These are phyloP conservation scores for Rhodomyrtus psidioides DNA, from an alignment of 441 rosid genomes.

Conservation along the genomic window DNA sequence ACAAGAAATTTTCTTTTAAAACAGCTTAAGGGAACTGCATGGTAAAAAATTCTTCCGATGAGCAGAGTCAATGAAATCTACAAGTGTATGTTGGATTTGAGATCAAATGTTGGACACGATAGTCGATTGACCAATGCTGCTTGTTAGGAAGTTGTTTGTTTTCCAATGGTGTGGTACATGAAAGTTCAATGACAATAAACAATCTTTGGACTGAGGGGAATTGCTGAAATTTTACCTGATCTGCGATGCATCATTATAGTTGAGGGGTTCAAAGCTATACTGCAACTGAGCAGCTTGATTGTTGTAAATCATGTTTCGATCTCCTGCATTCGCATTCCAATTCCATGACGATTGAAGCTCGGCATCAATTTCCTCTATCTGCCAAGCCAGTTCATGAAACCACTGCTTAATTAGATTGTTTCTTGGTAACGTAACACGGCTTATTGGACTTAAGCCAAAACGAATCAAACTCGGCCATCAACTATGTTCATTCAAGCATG, in stretches of 20 bases:
- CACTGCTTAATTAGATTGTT: not conserved
- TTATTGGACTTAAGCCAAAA: not conserved
- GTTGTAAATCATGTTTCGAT: constrained; percentile 17
- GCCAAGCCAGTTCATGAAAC: not conserved
- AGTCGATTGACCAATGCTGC: not conserved
- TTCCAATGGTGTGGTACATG: not conserved
- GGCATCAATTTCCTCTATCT: constrained; percentile 44
- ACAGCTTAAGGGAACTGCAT: not conserved
- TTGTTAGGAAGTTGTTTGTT: not conserved
- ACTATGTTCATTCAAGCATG: not conserved
- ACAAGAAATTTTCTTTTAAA: not conserved
- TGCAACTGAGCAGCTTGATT: constrained; percentile 21
- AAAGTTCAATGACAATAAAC: not conserved
- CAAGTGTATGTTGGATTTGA: not conserved
- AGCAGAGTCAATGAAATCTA: not conserved
- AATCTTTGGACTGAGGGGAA: not conserved
- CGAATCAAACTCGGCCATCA: not conserved
- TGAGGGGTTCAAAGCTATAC: constrained; percentile 26
- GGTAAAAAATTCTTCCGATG: not conserved
- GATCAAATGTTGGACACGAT: not conserved
- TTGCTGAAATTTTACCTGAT: constrained; percentile 28
- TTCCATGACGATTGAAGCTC: constrained; percentile 14
- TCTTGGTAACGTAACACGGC: not conserved
- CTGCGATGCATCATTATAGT: constrained; percentile 24
- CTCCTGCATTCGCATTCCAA: constrained; percentile 17